Evolutionary conservation across 345 rosid species (phyloP), one percentile per base, ranked within the genome.

Genomic region (Limnanthes douglasii): DNA sequence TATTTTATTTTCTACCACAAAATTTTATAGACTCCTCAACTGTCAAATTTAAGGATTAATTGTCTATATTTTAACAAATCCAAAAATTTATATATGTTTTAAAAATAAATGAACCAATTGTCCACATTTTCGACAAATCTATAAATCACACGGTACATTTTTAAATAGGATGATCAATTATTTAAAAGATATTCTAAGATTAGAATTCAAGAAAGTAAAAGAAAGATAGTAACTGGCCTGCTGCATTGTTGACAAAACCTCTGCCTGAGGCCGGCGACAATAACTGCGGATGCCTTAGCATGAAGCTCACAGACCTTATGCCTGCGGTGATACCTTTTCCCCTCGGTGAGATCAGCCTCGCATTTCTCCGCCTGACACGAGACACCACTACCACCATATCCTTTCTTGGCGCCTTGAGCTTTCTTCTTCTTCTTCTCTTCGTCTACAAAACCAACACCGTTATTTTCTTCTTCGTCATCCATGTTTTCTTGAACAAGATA

Each of bases 171-270:
- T n/a, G 21, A 39, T 38, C 23, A 18, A 38, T 46, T 3, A 33
- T 17, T 26, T 33, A 14, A 15, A 46, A 31, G 21, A 0, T 15
- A 38, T 20, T 28, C 6, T n/a, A 31, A 19, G 21, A 54, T 9
- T 11, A 6, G 11, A 5, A 6, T 9, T 27, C 41, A 37, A 39
- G 28, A 8, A 18, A 18, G 6, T 38, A 11, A 30, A 27, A 18
- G 29, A 45, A 12, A 5, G 15, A 29, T 18, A 24, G 20, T 1
- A 19, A 6, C 3, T 6, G 4, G 75, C 95, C 84, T 78, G 78
- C 86, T 84, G 39, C 86, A 78, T 70, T 83, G 93, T 49, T 83
- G 86, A 50, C 93, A 78, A 37, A 84, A 78, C 16, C 86, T 61
- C 62, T 84, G 78, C 52, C 50, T 63, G 6, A 62, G 32, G 0